Conservation (phyloP, 495 filamentous ascomycete genomes). For the Ramalina intermedia region DNA sequence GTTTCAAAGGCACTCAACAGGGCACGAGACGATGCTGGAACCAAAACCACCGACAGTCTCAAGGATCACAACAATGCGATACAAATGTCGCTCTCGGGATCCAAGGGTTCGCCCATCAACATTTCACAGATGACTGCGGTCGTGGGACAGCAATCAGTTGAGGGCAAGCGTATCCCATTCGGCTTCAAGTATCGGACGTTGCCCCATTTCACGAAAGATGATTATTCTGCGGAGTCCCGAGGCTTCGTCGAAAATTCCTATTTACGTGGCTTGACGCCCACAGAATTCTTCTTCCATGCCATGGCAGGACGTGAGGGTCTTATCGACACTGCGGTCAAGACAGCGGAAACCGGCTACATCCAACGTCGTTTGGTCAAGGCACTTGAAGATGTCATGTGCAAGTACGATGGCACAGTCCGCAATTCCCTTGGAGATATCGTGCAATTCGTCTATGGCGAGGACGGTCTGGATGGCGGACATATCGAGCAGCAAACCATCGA, state of each 20-base stretch:
- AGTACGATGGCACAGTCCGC: slow-evolving; percentile 93
- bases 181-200: slow-evolving; percentile 97
- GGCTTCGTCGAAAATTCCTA: slow-evolving; percentile 99
- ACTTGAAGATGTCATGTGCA: slow-evolving; percentile 91
- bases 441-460: slow-evolving; percentile 95
- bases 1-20: slow-evolving; percentile 87
- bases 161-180: slow-evolving; percentile 98
- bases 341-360: slow-evolving; percentile 97
- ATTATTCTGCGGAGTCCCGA: slow-evolving; percentile 91
- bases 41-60: slow-evolving; percentile 73
- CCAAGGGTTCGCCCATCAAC: slow-evolving; percentile 96
- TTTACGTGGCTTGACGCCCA: slow-evolving; percentile 83
- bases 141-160: slow-evolving; percentile 93
- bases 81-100: slow-evolving; percentile 88
- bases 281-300: slow-evolving; percentile 98
- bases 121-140: slow-evolving; percentile 98
- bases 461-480: slow-evolving; percentile 77
- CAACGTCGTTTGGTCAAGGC: slow-evolving; percentile 97
- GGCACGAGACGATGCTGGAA: slow-evolving; percentile 91
- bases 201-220: slow-evolving; percentile 97
- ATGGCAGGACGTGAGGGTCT: slow-evolving; percentile 99
- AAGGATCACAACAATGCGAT: slow-evolving; percentile 94
- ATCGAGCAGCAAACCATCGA: slow-evolving; percentile 90
- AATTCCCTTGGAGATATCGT: slow-evolving; percentile 96
- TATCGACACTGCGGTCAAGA: slow-evolving; percentile 99